Evolutionary conservation across 371 early-diverging fungal genomes (phyloP).

Genomic region (Apophysomyces sp.): DNA sequence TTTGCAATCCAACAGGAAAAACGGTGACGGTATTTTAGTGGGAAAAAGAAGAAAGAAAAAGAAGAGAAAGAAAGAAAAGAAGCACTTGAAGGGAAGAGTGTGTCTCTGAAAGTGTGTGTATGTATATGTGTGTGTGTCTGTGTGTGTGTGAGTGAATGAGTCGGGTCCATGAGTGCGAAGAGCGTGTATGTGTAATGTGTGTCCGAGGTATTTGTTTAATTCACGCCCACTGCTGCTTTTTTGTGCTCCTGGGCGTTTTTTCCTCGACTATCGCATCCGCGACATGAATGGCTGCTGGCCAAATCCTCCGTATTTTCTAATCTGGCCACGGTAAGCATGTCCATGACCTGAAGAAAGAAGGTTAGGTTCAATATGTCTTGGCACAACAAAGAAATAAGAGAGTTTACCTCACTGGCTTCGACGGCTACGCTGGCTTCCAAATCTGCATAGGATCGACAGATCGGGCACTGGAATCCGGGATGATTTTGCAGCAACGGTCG

Average conservation of each 20-base stretch:
- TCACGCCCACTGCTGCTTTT: neutral
- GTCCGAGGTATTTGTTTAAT: neutral
- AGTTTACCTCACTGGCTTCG: slow-evolving; percentile 40
- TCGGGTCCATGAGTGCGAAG: too few relatives aligned
- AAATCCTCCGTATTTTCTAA: neutral
- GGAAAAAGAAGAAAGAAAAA: neutral
- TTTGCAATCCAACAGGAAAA: too few relatives aligned
- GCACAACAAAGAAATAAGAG: neutral
- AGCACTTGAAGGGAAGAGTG: neutral
- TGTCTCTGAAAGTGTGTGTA: too few relatives aligned
- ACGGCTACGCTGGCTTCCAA: slow-evolving; percentile 74
- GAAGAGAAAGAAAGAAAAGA: neutral
- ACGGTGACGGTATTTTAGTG: neutral
- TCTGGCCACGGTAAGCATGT: neutral
- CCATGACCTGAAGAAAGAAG: neutral
- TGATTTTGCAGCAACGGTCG: slow-evolving; percentile 58
- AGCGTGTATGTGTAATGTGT: too few relatives aligned
- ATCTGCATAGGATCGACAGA: slow-evolving; percentile 92
- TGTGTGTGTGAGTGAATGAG: too few relatives aligned
- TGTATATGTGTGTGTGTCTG: too few relatives aligned
- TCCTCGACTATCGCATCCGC: neutral
- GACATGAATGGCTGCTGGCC: neutral
- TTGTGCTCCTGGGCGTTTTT: neutral
- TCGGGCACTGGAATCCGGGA: slow-evolving; percentile 89
- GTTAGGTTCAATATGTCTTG: neutral